Evolutionary conservation across 2,329 filamentous ascomycete species (phyloP).

Genomic region (Trichophyton equinum): DNA sequence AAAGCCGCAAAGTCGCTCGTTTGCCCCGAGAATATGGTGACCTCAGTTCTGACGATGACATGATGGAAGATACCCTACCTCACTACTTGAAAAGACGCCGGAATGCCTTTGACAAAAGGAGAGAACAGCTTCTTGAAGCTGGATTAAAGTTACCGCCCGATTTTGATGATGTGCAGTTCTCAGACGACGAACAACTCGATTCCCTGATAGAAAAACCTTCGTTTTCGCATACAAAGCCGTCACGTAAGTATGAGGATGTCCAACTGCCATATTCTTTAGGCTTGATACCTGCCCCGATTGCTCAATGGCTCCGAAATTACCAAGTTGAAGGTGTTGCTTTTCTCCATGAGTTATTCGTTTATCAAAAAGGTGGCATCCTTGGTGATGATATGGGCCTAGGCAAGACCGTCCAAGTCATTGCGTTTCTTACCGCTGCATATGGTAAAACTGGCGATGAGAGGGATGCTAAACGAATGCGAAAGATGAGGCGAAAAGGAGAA

Average conservation of each 20-base stretch:
- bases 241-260: slow-evolving; percentile 61
- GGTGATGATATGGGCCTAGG: slow-evolving; percentile 97
- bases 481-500: slow-evolving; percentile 52
- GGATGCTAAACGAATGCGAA: slow-evolving; percentile 76
- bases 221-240: slow-evolving; percentile 51
- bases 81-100: slow-evolving; percentile 61
- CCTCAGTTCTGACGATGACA: slow-evolving; percentile 41
- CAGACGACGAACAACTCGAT: slow-evolving; percentile 52
- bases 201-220: slow-evolving; percentile 56
- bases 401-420: slow-evolving; percentile 92
- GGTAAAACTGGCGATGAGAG: slow-evolving; percentile 85
- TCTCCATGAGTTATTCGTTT: slow-evolving; percentile 77
- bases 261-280: slow-evolving; percentile 62
- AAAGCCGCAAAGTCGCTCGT: slow-evolving; percentile 19
- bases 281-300: slow-evolving; percentile 74
- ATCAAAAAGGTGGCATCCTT: slow-evolving; percentile 78
- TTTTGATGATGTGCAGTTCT: slow-evolving; percentile 64
- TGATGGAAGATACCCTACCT: slow-evolving; percentile 51
- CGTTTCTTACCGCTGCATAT: slow-evolving; percentile 81
- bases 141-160: slow-evolving; percentile 66
- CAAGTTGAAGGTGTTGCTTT: slow-evolving; percentile 78
- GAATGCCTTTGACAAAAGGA: slow-evolving; percentile 53
- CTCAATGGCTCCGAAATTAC: slow-evolving; percentile 84
- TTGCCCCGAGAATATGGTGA: slow-evolving; percentile 32
- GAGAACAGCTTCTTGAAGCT: slow-evolving; percentile 47